Evolutionary conservation across 1,284 basidiomycete species (phyloP).

Genomic region (Fomitopsis pinicola): DNA sequence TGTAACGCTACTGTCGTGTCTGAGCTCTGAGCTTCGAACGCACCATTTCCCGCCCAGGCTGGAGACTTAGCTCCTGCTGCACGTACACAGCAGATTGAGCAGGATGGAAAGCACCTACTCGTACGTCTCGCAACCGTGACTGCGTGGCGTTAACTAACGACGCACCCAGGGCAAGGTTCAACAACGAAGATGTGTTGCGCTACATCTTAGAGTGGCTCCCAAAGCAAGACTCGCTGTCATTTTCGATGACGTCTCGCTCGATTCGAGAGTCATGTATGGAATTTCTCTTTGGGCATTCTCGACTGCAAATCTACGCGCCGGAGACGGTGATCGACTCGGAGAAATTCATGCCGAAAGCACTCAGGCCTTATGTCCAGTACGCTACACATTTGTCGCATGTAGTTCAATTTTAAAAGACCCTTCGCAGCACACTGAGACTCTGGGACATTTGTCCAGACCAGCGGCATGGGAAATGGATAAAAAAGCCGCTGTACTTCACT

Average conservation of each 20-base stretch:
- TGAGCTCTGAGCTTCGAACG: too few relatives aligned
- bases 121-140: too few relatives aligned
- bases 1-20: too few relatives aligned
- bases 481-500: neutral
- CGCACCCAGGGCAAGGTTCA: neutral
- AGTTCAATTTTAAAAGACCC: neutral
- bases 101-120: too few relatives aligned
- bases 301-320: neutral
- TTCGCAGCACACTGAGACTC: neutral
- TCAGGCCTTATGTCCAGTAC: neutral
- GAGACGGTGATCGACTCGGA: too few relatives aligned
- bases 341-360: too few relatives aligned
- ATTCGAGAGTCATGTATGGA: neutral
- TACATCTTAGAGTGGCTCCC: neutral
- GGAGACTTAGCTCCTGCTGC: too few relatives aligned
- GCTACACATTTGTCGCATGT: neutral
- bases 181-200: neutral
- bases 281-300: neutral
- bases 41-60: too few relatives aligned
- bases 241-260: neutral
- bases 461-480: neutral
- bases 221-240: neutral
- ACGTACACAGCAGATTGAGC: too few relatives aligned
- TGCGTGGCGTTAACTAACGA: neutral
- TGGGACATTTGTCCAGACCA: neutral